Evolutionary conservation across 2,329 filamentous ascomycete species (phyloP), one percentile per base, ranked within the genome.

Genomic region (Epichloe gansuensis): DNA sequence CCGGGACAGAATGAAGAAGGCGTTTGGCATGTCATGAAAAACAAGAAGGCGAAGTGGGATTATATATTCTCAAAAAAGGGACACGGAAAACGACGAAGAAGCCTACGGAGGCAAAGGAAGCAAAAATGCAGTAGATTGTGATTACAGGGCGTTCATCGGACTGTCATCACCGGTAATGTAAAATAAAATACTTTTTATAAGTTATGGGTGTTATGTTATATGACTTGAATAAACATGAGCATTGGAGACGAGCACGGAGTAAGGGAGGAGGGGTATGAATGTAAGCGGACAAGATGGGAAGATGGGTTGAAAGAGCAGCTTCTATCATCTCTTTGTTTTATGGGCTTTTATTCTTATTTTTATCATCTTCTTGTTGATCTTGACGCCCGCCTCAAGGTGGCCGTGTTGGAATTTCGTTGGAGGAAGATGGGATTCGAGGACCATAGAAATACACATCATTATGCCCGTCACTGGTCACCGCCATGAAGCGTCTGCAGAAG

Each of bases 1-100:
- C 60, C 69, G 69, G 56, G 63, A 74, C 49, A 69, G 71, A 52
- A 76, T 76, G 74, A 71, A 67, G 56, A 63, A 65, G 38, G 67
- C 69, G 9, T 75, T 75, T 55, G 61, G 59, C 45, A 49, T 55
- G 5, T 43, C 47, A 46, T 50, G 35, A 50, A 48, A 35, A 39
- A 44, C 46, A 44, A 52, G 21, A 34, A 15, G n/a, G 46, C 21
- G 23, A 15, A 47, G n/a, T n/a, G 37, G 13, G 25, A 50, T 17
- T 23, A 39, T 37, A 23, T 31, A 31, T 8, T 38, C n/a, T 9
- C 39, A 41, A 17, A n/a, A 6, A 17, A n/a, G 17, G 13, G n/a
- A 17, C n/a, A n/a, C n/a, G n/a, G n/a, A 9, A 41, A n/a, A n/a
- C n/a, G n/a, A n/a, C n/a, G n/a, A n/a, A n/a, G 39, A 35, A 51